Evolutionary conservation across 768 basidiomycete genomes (phyloP), one percentile per base, ranked within the genome.

Genomic region (Lactifluus echinatus): DNA sequence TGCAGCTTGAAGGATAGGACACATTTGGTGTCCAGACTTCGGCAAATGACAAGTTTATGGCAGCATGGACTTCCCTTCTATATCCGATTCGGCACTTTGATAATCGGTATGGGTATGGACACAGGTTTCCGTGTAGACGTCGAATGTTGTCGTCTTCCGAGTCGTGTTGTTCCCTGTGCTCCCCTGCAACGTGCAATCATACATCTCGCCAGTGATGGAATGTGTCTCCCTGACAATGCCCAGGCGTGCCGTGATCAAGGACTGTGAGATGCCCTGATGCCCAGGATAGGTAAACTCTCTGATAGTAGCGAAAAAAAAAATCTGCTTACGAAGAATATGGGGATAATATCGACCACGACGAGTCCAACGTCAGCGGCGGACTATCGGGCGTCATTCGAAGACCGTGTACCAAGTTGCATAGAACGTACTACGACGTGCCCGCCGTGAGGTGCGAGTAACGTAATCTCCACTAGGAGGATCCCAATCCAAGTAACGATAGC

Each of bases 401-500:
- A 7, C 28, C 33, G 10, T 19, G 26, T n/a, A 3, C 7, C 34
- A 14, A 46, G 31, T 10, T 21, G 28, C n/a, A 34, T 34, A 53
- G 36, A 4, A 39, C 57, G 4, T 51, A 66, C 66, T 24, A 58
- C 53, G 45, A 66, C 36, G 44, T 56, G 59, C 8, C 66, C 61
- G 58, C 52, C 10, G 66, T n/a, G n/a, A n/a, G n/a, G 66, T 14
- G 57, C 66, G 14, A 65, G 53, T 5, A 61, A 52, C 33, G 57
- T 49, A 26, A 64, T 60, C 55, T 67, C 65, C 43, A 54, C 57
- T 19, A 67, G 39, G 6, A 67, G 52, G n/a, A 67, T 58, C 7
- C 66, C 66, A n/a, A 67, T 36, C 66, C 66, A 67, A 21, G 66
- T 67, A 10, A 66, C 61, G 4, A 61, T 26, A 15, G 66, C 66